A percentile compares a stretch with the other conserved stretches of the same genome.
Conservation (phyloP, 176 grass and related monocot species). For the Aegilops speltoides region DNA sequence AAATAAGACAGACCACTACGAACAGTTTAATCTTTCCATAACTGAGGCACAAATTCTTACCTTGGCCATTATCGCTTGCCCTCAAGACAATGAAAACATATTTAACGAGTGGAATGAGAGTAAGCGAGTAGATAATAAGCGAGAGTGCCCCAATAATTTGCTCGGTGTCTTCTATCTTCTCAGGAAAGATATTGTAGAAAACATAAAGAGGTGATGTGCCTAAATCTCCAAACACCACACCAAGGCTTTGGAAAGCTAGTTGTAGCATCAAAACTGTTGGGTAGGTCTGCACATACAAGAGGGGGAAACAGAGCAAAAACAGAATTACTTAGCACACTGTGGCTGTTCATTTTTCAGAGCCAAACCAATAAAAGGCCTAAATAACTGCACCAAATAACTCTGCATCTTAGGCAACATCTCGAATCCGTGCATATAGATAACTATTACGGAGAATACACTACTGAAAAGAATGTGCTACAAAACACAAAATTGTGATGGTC, state of each 20-base stretch:
- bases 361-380: too few relatives aligned
- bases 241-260: slow-evolving; percentile 83
- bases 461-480: not conserved
- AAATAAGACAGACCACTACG: not conserved
- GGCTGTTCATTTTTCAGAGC: not conserved
- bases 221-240: slow-evolving; percentile 81
- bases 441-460: not conserved
- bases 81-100: slow-evolving; percentile 82
- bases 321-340: not conserved
- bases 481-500: not conserved
- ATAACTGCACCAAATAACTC: not conserved
- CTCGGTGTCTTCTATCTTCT: slow-evolving; percentile 56
- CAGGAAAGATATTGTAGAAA: slow-evolving; percentile 76
- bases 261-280: slow-evolving; percentile 54
- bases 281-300: slow-evolving; percentile 55
- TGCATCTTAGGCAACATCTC: not conserved
- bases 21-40: not conserved
- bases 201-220: slow-evolving; percentile 90
- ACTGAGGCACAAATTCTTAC: slow-evolving; percentile 30
- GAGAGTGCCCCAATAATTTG: slow-evolving; percentile 81
- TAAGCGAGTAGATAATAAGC: slow-evolving; percentile 86
- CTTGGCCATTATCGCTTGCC: slow-evolving; percentile 85
- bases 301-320: not conserved
- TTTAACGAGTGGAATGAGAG: slow-evolving; percentile 81
- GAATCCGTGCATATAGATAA: not conserved